Evolutionary conservation across 2,329 filamentous ascomycete species (phyloP).

Genomic region (Paraphaeosphaeria minitans): DNA sequence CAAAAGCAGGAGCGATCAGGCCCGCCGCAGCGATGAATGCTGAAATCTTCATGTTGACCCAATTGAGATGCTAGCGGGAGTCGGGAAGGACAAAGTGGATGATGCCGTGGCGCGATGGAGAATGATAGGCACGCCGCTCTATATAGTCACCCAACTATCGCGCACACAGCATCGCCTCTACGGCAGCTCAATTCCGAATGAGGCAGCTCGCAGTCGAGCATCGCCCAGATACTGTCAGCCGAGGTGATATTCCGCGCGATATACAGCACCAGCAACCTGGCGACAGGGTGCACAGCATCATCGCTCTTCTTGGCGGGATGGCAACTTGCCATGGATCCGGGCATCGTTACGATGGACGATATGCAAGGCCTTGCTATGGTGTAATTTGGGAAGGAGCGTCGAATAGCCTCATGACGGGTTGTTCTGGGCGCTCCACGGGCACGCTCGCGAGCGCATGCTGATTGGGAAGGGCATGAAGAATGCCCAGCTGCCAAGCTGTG

Average conservation of each 20-base stretch:
- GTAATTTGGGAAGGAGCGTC: slow-evolving; percentile 10
- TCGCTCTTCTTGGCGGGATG: slow-evolving; percentile 8
- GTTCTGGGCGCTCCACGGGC: slow-evolving; percentile 6
- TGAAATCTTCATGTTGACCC: slow-evolving; percentile 2
- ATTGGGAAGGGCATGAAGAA: slow-evolving; percentile 7
- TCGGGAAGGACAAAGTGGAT: neutral
- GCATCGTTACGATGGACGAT: slow-evolving; percentile 2
- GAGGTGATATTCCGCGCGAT: slow-evolving; percentile 2
- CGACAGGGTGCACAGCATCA: slow-evolving; percentile 8
- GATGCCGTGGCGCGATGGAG: neutral
- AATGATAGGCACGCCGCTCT: slow-evolving; percentile 2
- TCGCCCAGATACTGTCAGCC: slow-evolving; percentile 6
- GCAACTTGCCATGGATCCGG: slow-evolving; percentile 4
- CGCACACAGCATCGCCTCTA: neutral
- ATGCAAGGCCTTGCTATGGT: neutral
- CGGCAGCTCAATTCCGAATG: slow-evolving; percentile 3
- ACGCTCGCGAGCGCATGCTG: slow-evolving; percentile 2
- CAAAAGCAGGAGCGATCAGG: slow-evolving; percentile 7
- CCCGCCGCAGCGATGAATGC: slow-evolving; percentile 6
- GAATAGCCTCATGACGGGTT: slow-evolving; percentile 9
- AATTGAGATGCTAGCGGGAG: neutral
- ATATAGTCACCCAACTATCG: neutral
- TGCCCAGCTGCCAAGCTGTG: slow-evolving; percentile 1
- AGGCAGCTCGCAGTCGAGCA: slow-evolving; percentile 8
- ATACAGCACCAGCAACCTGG: slow-evolving; percentile 3